Evolutionary conservation across 2,329 filamentous ascomycete genomes (phyloP).

Genomic region (Didymellaceae sp.): DNA sequence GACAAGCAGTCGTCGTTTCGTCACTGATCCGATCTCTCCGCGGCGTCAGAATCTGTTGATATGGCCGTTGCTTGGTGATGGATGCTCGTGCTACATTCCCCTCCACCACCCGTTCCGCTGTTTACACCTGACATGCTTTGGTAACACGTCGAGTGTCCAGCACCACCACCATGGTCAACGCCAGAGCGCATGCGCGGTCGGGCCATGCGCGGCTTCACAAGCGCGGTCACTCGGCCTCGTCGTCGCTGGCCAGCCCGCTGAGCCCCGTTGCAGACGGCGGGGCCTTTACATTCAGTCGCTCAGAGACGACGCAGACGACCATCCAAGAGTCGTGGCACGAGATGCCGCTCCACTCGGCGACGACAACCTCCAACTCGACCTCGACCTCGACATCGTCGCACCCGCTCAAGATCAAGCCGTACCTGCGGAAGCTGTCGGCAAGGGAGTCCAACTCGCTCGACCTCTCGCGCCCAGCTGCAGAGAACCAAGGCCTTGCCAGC

Average conservation of each 20-base stretch:
- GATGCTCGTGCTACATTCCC: conserved; percentile 21
- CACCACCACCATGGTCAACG: conserved; percentile 26
- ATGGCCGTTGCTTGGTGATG: conserved; percentile 36
- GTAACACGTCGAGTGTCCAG: conserved; percentile 21
- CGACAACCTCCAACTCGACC: background rate
- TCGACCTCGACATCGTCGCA: conserved; percentile 31
- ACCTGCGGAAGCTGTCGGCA: conserved; percentile 60
- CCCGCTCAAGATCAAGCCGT: conserved; percentile 60
- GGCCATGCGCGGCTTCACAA: conserved; percentile 51
- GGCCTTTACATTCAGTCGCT: conserved; percentile 43
- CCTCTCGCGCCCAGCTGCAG: conserved; percentile 60
- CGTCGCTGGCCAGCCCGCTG: conserved; percentile 44
- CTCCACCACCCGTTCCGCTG: conserved; percentile 6
- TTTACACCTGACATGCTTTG: conserved; percentile 25
- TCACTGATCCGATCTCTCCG: conserved; percentile 22
- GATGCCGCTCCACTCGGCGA: conserved; percentile 29
- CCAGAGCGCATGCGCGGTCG: conserved; percentile 30
- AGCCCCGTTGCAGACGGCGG: conserved; percentile 39
- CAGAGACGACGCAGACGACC: conserved; percentile 42
- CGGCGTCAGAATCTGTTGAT: conserved; percentile 1
- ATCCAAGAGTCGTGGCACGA: conserved; percentile 45
- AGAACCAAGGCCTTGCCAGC: conserved; percentile 60
- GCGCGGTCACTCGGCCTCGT: conserved; percentile 49
- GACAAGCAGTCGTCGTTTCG: conserved; percentile 13
- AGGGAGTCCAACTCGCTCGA: conserved; percentile 60